Conservation (phyloP, 1,139 yeast genomes). For the Yamadazyma sp. region DNA sequence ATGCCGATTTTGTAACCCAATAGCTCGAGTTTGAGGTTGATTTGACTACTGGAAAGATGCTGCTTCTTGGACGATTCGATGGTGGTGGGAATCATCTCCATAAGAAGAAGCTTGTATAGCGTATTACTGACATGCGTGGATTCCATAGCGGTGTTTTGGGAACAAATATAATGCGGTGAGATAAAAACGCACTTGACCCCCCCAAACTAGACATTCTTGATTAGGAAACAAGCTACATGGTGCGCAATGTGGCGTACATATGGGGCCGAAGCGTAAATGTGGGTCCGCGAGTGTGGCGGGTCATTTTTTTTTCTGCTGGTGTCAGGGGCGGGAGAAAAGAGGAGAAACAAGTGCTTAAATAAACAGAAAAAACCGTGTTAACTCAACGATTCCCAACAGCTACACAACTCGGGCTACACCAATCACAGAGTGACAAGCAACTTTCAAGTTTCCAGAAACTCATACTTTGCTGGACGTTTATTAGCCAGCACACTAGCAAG, state of each 20-base stretch:
- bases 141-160: constrained; percentile 7
- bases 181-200: no score
- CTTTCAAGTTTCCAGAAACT: no score
- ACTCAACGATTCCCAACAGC: no score
- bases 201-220: not conserved
- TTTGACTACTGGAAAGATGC: constrained; percentile 31
- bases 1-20: constrained; percentile 77
- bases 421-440: no score
- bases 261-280: not conserved
- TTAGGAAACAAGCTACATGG: not conserved
- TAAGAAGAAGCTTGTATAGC: constrained; percentile 61
- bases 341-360: no score
- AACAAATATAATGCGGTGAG: not conserved
- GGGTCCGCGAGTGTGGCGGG: not conserved
- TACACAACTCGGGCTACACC: no score
- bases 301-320: not conserved
- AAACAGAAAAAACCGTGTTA: not conserved
- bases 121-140: constrained; percentile 39
- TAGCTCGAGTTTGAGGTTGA: constrained; percentile 61
- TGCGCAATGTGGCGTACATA: not conserved
- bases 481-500: constrained; percentile 13
- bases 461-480: no score
- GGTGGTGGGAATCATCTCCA: constrained; percentile 74
- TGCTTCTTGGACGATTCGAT: constrained; percentile 48
- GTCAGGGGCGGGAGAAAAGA: not conserved